Evolutionary conservation across 2,329 filamentous ascomycete species (phyloP).

Genomic region (Ceratocystis papillata): DNA sequence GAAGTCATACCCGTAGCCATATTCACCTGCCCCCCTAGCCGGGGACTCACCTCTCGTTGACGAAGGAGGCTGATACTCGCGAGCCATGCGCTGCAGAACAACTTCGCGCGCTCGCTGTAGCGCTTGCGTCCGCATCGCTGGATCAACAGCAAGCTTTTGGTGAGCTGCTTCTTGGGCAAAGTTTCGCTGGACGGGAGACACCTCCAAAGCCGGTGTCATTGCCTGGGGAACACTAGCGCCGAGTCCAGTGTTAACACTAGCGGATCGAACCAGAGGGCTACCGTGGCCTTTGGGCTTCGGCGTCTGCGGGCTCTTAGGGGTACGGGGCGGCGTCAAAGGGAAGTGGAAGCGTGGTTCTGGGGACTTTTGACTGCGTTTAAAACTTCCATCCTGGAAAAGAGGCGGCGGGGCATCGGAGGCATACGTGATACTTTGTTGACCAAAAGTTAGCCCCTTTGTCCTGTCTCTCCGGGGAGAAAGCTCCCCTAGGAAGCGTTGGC

Average conservation of each 20-base stretch:
- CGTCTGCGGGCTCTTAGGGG: constrained; percentile 10
- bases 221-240: background rate
- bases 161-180: constrained; percentile 47
- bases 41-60: background rate
- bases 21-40: background rate
- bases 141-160: constrained; percentile 47
- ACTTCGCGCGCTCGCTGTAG: constrained; percentile 50
- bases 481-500: background rate
- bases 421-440: background rate
- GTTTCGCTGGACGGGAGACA: constrained; percentile 49
- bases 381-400: background rate
- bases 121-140: constrained; percentile 43
- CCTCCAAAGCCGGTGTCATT: constrained; percentile 34
- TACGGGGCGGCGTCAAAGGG: constrained; percentile 8
- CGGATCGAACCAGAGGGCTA: background rate
- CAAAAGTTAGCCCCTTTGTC: background rate
- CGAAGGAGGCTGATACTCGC: constrained; percentile 34
- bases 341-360: constrained; percentile 9
- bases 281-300: background rate
- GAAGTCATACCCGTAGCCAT: background rate
- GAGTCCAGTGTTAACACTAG: background rate
- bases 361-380: constrained; percentile 9
- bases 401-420: background rate
- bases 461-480: background rate
- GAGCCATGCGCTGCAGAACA: constrained; percentile 48